Conservation (phyloP, 768 basidiomycete species). For the Rhodosporidiobolus odoratus region DNA sequence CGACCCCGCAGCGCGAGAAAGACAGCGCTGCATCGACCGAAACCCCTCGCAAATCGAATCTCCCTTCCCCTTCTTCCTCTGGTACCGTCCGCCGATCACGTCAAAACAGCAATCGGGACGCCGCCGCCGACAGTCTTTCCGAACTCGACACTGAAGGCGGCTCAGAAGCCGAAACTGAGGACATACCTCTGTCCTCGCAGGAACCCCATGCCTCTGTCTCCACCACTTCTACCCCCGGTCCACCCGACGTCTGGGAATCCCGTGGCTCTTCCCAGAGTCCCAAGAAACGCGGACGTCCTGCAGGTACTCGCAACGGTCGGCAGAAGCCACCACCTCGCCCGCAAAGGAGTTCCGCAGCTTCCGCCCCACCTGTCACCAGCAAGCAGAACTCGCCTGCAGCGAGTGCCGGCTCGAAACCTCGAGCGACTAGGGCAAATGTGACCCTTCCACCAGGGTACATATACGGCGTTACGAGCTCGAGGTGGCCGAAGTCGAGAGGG, state of each 20-base stretch:
- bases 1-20: too few relatives aligned
- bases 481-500: background rate
- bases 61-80: background rate
- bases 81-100: background rate
- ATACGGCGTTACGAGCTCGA: constrained; percentile 18
- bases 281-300: constrained; percentile 1
- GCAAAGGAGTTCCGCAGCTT: background rate
- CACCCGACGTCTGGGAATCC: background rate
- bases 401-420: background rate
- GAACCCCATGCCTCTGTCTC: too few relatives aligned
- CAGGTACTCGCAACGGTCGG: too few relatives aligned
- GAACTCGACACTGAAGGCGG: constrained; percentile 1
- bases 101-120: too few relatives aligned
- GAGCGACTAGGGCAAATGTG: constrained; percentile 24
- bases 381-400: background rate
- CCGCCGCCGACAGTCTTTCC: constrained; percentile 5
- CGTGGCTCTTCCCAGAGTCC: background rate
- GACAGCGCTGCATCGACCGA: too few relatives aligned
- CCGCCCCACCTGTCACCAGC: background rate
- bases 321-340: too few relatives aligned
- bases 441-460: constrained; percentile 26
- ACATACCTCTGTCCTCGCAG: background rate
- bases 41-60: too few relatives aligned
- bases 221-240: background rate
- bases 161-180: background rate